Evolutionary conservation across 805 yeast species (phyloP), one percentile per base, ranked within the genome.

Genomic region (Monosporozyma servazzii): DNA sequence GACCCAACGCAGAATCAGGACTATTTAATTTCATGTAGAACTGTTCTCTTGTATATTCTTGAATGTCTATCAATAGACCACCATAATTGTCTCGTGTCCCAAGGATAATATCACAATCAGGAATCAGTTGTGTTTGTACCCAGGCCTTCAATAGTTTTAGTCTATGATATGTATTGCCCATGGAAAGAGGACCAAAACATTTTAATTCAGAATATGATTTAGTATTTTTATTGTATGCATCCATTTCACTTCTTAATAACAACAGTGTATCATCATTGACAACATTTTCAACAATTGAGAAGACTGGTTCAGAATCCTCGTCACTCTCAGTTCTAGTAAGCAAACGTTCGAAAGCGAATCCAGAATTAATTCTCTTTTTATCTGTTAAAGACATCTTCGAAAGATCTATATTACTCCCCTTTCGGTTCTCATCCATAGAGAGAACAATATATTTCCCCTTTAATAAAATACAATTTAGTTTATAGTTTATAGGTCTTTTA

Each of bases 181-280:
- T 48, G 18, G 56, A 58, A 9, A 67, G 46, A 8, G 55, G 54
- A 2, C 58, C 51, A 42, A 56, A 65, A 48, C 71, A 65, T 53
- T 67, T 67, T 25, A 67, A 43, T 51, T 67, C 71, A 9, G 64
- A 62, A 45, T 59, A 66, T 2, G 51, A 51, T 4, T 58, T 52
- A 2, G 55, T 50, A 2, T 40, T 25, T 1, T 53, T 31, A 40
- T 67, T 61, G 50, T 57, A 58, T 8, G 65, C 58, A 51, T 67
- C 71, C 62, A 67, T 59, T 51, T 67, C 71, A 45, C 67, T 64
- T 17, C 68, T 59, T 15, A 67, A 45, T n/a, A 67, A 47, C 11
- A 65, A n/a, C 15, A 49, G 52, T 10, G 60, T 53, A 8, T 57
- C 48, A 3, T 56, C 53, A 29, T 52, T 49, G 9, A 64, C 29